Percentiles rank a stretch among this genome's conserved stretches.
These are phyloP conservation scores for Phytophthora cryptogea DNA, from an alignment of 352 stramenopile species.

Conservation along the genomic window DNA sequence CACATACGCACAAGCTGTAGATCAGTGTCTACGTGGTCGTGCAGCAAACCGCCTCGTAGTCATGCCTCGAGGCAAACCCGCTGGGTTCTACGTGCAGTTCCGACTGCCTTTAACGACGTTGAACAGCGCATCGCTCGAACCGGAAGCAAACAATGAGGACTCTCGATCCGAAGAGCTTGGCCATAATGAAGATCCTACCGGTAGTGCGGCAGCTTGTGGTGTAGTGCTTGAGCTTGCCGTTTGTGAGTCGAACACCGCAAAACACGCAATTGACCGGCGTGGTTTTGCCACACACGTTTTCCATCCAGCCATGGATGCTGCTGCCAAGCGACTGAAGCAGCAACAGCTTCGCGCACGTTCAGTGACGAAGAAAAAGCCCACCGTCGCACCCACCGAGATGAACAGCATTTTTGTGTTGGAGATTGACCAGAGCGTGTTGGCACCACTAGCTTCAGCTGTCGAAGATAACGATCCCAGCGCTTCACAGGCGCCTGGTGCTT, in stretches of 20 bases:
- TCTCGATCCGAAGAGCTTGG: conserved; percentile 13
- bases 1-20: conserved; percentile 21
- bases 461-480: conserved; percentile 9
- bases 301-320: conserved; percentile 46
- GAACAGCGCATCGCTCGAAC: background rate
- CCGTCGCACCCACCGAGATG: conserved; percentile 38
- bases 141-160: conserved; percentile 9
- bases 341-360: conserved; percentile 41
- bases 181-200: conserved; percentile 8
- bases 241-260: conserved; percentile 41
- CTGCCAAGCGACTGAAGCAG: conserved; percentile 39
- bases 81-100: conserved; percentile 66
- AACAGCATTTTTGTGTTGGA: conserved; percentile 53
- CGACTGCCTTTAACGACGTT: conserved; percentile 35
- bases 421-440: conserved; percentile 40
- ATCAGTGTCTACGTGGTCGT: conserved; percentile 44
- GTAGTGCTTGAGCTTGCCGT: conserved; percentile 57
- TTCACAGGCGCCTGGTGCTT: background rate
- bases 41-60: conserved; percentile 49
- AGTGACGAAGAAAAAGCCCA: conserved; percentile 42
- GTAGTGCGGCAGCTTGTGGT: conserved; percentile 5
- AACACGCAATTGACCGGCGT: conserved; percentile 17
- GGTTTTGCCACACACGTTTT: conserved; percentile 66
- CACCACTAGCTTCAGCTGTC: conserved; percentile 14
- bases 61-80: conserved; percentile 51